Evolutionary conservation across 2,329 filamentous ascomycete genomes (phyloP).

Genomic region (Penicillium sclerotigenum): DNA sequence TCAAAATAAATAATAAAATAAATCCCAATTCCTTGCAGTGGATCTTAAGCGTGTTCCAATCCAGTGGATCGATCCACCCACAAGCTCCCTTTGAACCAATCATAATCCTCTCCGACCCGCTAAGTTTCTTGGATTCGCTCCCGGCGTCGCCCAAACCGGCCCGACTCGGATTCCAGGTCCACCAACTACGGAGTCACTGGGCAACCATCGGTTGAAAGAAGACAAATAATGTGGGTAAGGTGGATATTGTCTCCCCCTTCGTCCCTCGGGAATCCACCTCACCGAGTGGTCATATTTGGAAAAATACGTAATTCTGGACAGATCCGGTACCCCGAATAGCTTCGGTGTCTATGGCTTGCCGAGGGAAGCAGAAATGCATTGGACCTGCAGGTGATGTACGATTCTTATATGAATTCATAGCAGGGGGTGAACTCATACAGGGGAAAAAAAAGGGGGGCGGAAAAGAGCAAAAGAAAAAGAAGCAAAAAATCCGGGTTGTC

Average conservation of each 20-base stretch:
- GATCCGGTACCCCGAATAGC: background rate
- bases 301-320: conserved; percentile 17
- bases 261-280: conserved; percentile 20
- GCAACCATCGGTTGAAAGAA: conserved; percentile 23
- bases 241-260: conserved; percentile 13
- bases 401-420: background rate
- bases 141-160: conserved; percentile 26
- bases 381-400: background rate
- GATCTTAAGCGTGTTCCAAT: conserved; percentile 23
- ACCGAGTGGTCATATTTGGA: conserved; percentile 24
- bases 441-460: background rate
- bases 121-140: conserved; percentile 20
- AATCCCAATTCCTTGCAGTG: conserved; percentile 18
- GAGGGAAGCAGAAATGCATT: conserved; percentile 1
- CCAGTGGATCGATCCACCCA: conserved; percentile 16
- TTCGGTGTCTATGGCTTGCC: background rate
- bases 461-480: background rate
- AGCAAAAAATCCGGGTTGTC: conserved; percentile 8
- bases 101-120: conserved; percentile 8
- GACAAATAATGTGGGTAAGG: conserved; percentile 7
- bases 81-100: conserved; percentile 14
- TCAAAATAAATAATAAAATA: background rate
- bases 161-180: conserved; percentile 28
- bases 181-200: conserved; percentile 24
- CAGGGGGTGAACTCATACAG: background rate